Base-by-base conservation (phyloP, 139 green algal genomes). In the Chlorella sp. region DNA sequence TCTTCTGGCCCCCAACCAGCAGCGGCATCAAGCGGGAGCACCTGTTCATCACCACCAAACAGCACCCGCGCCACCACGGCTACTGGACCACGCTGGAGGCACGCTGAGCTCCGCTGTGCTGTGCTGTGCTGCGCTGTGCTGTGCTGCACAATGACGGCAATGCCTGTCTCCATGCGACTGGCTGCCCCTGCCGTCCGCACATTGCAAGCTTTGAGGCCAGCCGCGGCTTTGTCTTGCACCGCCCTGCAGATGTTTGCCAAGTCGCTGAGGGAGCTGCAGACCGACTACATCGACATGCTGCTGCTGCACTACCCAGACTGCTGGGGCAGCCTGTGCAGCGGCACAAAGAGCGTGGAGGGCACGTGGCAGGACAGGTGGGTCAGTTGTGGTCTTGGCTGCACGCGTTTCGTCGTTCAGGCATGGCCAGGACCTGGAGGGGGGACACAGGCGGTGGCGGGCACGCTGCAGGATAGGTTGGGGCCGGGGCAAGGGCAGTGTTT, bases 31-130 rank as follows among this genome's bases (percentile, higher is more conserved):
- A 85, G 3, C 87, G 94, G 0, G 64, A 89, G n/a, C 41, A 93
- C 38, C 58, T 97, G 1, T 98, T 97, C 73, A 76, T 98, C n/a
- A 95, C 93, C 51, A 91, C 90, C 87, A 98, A 98, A 87, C 65
- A 97, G 22, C 95, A 98, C 82, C 95, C 95, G 0, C 74, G 91
- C 11, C 81, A 97, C 69, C 85, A 92, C 17, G 95, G 95, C 19
- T 93, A 91, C 73, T 82, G 91, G 13, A 54, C 20, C 30, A 93
- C 92, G 28, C 70, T 92, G 16, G 60, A 83, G 14, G 86, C 51
- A 60, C 51, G 51, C 51, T 60, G 51, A 3, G 51, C 51, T 60
- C 2, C 14, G 51, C 51, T 60, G 51, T 60, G 51, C 13, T 24
- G 16, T 60, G 51, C 51, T 24, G 16, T 24, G 51, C 51, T 60